Percentiles rank a stretch among this genome's conserved stretches.
These are phyloP conservation scores for Musa itinerans DNA, from an alignment of 176 grass and related monocot species.

Conservation along the genomic window DNA sequence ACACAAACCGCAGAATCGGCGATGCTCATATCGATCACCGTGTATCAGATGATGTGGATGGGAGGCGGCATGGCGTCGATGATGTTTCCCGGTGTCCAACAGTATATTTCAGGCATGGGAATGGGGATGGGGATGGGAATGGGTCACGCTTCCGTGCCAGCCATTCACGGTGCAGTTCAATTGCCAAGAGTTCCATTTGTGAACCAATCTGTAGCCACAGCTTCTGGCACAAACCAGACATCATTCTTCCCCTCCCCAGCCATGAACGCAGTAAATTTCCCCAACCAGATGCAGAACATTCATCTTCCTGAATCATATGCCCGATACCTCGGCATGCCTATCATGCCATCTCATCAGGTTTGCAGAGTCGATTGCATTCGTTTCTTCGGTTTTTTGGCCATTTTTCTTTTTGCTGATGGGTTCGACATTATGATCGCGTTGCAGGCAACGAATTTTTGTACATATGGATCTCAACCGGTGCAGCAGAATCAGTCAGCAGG, in stretches of 20 bases:
- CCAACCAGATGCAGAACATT: constrained; percentile 31
- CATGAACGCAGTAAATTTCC: constrained; percentile 29
- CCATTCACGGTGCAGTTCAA: constrained; percentile 13
- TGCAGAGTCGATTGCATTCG: background rate
- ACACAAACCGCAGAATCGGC: background rate
- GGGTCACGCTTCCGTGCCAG: constrained; percentile 21
- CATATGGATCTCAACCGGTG: constrained; percentile 2
- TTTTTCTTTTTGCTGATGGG: background rate
- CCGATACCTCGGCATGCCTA: constrained; percentile 47
- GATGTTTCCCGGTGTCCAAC: constrained; percentile 83
- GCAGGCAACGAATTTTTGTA: background rate
- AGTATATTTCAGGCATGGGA: constrained; percentile 56
- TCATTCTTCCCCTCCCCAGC: constrained; percentile 22
- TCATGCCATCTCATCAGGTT: constrained; percentile 35
- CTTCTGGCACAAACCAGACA: constrained; percentile 27
- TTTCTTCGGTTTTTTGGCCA: too few relatives aligned
- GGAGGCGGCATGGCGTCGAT: constrained; percentile 65
- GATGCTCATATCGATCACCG: background rate
- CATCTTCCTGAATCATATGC: constrained; percentile 40
- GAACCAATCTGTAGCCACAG: constrained; percentile 29
- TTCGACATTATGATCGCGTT: background rate
- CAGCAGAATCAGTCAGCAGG: background rate
- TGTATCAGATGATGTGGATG: constrained; percentile 95
- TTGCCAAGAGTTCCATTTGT: constrained; percentile 61
- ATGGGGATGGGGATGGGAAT: constrained; percentile 29